Conservation (phyloP, 1,139 yeast genomes). For the Debaryomyces fabryi region DNA sequence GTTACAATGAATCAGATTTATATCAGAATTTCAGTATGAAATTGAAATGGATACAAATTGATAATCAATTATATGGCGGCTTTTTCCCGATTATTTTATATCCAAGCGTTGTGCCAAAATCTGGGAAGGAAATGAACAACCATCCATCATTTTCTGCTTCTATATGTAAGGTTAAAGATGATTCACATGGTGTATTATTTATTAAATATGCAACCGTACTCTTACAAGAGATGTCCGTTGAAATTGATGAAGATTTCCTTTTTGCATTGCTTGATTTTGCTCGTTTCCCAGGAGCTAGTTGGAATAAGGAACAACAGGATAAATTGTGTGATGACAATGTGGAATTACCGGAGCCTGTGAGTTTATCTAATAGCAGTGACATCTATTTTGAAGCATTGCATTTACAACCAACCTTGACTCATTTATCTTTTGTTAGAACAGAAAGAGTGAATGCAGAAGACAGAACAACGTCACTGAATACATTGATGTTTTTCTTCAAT, state of each 20-base stretch:
- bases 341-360: constrained; percentile 71
- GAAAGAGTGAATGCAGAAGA: constrained; percentile 69
- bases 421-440: constrained; percentile 89
- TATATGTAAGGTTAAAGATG: constrained; percentile 81
- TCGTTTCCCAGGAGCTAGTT: constrained; percentile 69
- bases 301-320: constrained; percentile 56
- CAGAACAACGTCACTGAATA: constrained; percentile 58
- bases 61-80: constrained; percentile 88
- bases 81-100: constrained; percentile 87
- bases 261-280: constrained; percentile 81
- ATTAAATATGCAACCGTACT: constrained; percentile 89
- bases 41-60: constrained; percentile 92
- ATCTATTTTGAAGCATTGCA: constrained; percentile 91
- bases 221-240: constrained; percentile 88
- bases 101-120: constrained; percentile 88
- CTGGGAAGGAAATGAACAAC: constrained; percentile 77
- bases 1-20: constrained; percentile 81
- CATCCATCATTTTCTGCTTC: constrained; percentile 93
- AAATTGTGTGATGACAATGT: constrained; percentile 64
- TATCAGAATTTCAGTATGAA: constrained; percentile 81
- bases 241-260: constrained; percentile 91
- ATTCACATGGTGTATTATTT: constrained; percentile 84
- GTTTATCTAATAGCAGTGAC: constrained; percentile 64
- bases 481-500: constrained; percentile 76
- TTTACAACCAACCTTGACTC: constrained; percentile 86